Base-by-base conservation (phyloP, 306 rosid genomes). In the Cucurbita argyrosperma region DNA sequence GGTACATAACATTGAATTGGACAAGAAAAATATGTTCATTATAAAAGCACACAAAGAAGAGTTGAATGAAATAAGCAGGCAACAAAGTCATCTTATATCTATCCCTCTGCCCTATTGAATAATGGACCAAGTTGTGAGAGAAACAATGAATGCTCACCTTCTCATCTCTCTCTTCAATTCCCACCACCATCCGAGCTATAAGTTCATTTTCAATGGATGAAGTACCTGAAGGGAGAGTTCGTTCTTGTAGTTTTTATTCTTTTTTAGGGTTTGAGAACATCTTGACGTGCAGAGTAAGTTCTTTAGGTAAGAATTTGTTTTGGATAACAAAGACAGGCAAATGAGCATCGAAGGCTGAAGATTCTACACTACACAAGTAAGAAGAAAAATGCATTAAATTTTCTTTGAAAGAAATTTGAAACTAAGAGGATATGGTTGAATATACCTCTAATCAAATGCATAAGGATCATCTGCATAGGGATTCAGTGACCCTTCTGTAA, bases 401-500 rank as follows among this genome's bases (percentile, higher is more conserved):
- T 12, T 26, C 35, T 68, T 6, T 23, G n/a, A 46, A 76, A 49
- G 81, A 12, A n/a, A 79, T 43, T 16, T 26, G 11, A 46, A 37
- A 70, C 12, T 30, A 55, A 45, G 45, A 46, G 21, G 1, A 6
- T 68, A 35, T 77, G 19, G 49, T 52, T 39, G 78, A 75, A 39
- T 73, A 75, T 90, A 94, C 98, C 98, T 85, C 80, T 83, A 90
- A 75, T 90, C 90, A 82, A 94, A 94, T 64, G 98, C 98, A 80
- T 87, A 94, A 52, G 98, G 98, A 82, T 90, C 98, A 61, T 94
- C 97, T 53, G 92, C 88, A 81, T 94, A 94, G n/a, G 97, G 98
- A 83, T 94, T 91, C 78, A 94, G 84, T 73, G 97, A 90, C 45
- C 98, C 98, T 85, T 90, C 98, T n/a, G 95, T 79, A 85, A 94